Evolutionary conservation across 2,329 filamentous ascomycete species (phyloP), one percentile per base, ranked within the genome.

Genomic region (Claviceps maximensis): DNA sequence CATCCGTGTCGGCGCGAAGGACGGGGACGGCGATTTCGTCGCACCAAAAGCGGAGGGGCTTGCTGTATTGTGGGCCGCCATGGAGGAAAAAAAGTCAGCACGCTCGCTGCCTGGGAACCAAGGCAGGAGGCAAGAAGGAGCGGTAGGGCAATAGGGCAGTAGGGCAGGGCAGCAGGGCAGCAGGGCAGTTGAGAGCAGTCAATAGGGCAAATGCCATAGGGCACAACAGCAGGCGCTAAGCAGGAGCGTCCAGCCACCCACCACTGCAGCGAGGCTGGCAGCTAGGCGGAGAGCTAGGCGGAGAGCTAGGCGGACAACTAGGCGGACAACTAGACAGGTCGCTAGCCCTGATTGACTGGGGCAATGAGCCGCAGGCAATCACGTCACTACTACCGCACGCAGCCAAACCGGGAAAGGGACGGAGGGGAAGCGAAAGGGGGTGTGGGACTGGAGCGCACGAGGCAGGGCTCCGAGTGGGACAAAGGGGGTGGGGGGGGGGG

Each of bases 361-460:
- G 41, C 19, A 25, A 9, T 13, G 12, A 25, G 49, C 51, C 40
- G 56, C 36, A 48, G 42, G 51, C 55, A 50, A 53, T 57, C 57
- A 58, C 57, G 57, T 58, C 57, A 58, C 56, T 44, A 12, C 13
- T 10, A 25, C 53, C 50, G 51, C 36, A 53, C 47, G 51, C 50
- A 48, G 54, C 50, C 42, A 50, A 44, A 9, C 33, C 3, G 21
- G 48, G 51, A 19, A 51, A 19, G n/a, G 42, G 46, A 23, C 17
- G 29, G 6, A 13, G 49, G 31, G 7, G 27, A 13, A 33, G 27
- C 23, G 23, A 19, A 21, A 15, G 45, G 45, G 44, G 33, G 21
- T 5, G 38, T 21, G 42, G 51, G 42, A 41, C 47, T 27, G 7
- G 47, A 29, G 47, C 40, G 42, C 52, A 55, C 53, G 51, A 53